Evolutionary conservation across 2,329 filamentous ascomycete species (phyloP), one percentile per base, ranked within the genome.

Genomic region (Aspergillus fumigatiaffinis): DNA sequence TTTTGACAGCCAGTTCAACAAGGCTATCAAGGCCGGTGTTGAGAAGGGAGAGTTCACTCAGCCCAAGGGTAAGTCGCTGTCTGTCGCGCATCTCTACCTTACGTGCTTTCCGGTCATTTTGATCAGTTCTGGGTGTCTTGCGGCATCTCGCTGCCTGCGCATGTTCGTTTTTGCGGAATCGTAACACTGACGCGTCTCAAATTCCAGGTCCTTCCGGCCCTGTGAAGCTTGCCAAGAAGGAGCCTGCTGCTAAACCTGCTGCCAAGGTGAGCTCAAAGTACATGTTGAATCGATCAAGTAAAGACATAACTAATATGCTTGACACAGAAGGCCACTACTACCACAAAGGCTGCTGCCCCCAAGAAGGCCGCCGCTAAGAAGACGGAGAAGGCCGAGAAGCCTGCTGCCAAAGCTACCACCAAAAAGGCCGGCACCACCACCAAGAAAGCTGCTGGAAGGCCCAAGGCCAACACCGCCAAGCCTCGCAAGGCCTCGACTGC

Each of bases 161-260:
- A 25, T 38, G 54, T 49, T 35, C 23, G 52, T 21, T 48, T 59
- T 55, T 51, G 38, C 49, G 51, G 25, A 46, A 47, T 52, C 23
- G 44, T 50, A 44, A 53, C 49, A 59, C 69, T 74, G 61, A 76
- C 71, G 63, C 67, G 64, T 67, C 59, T 52, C 41, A 54, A 47
- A 41, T 49, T 57, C 52, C 58, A 92, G 89, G 89, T 69, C 83
- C 91, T 59, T 96, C 92, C 63, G 92, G 92, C 60, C 89, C 91
- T 66, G 91, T 94, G 77, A 96, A 96, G 88, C 87, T 96, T 59
- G 89, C 88, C 59, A 93, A 93, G 87, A 92, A 91, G 82, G 82
- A 84, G 55, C 56, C 72, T 54, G 68, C 69, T 61, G 69, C 74
- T 50, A 75, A 82, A 75, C 73, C 79, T 54, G 73, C 75, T 58